A percentile compares a stretch with the other conserved stretches of the same genome.
Conservation (phyloP, 1,139 yeast species). For the Meyerozyma sp. region DNA sequence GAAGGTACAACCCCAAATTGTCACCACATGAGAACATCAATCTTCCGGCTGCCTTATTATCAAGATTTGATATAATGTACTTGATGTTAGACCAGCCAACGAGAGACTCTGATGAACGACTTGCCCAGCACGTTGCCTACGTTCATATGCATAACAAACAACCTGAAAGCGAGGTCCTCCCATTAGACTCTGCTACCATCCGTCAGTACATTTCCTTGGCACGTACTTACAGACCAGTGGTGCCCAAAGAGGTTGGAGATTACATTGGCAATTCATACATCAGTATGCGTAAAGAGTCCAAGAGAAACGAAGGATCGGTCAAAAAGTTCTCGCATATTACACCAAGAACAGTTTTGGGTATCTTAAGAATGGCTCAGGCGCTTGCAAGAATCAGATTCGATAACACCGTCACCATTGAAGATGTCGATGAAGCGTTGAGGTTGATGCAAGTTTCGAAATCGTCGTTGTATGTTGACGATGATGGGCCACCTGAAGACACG, state of each 20-base stretch:
- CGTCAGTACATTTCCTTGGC: constrained; percentile 89
- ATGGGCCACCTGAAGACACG: constrained; percentile 45
- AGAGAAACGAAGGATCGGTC: constrained; percentile 69
- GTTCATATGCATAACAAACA: constrained; percentile 93
- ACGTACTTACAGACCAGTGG: constrained; percentile 77
- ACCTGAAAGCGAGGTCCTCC: constrained; percentile 71
- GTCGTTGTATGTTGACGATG: constrained; percentile 58
- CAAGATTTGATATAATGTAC: constrained; percentile 90
- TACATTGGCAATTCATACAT: constrained; percentile 85
- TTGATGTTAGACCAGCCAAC: constrained; percentile 82
- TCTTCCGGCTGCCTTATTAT: constrained; percentile 91
- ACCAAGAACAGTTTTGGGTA: constrained; percentile 90
- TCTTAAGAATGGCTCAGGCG: constrained; percentile 91
- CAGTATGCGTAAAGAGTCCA: constrained; percentile 87
- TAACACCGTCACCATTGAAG: constrained; percentile 62
- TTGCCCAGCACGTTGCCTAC: constrained; percentile 90
- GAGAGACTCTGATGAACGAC: constrained; percentile 72
- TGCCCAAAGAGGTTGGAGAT: constrained; percentile 83
- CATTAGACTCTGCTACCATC: constrained; percentile 73
- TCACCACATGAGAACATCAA: constrained; percentile 95
- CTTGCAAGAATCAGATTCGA: constrained; percentile 85
- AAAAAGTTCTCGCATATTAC: constrained; percentile 87
- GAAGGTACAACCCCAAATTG: constrained; percentile 84
- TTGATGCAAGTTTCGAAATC: constrained; percentile 81
- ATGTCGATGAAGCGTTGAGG: constrained; percentile 94